Percentiles rank a stretch among this genome's conserved stretches.
phyloP scores from a whole-genome alignment of 2,329 filamentous ascomycete species.

The Penicillium sclerotigenum region DNA sequence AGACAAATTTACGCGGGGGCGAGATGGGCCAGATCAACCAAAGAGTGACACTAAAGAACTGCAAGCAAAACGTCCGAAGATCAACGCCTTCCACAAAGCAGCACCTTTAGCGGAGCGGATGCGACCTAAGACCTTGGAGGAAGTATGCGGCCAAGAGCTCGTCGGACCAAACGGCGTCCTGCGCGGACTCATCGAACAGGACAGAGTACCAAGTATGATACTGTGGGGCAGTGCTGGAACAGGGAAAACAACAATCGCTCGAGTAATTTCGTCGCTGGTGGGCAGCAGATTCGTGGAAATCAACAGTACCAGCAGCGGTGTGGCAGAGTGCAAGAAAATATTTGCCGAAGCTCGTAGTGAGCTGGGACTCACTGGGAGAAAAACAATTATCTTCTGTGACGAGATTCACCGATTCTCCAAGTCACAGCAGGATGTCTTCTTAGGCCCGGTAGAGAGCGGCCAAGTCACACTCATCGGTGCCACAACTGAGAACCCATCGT shows the following conservation, averaged over 20 bases:
- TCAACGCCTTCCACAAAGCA: slow-evolving; percentile 60
- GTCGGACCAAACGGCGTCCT: slow-evolving; percentile 82
- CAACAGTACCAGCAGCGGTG: slow-evolving; percentile 84
- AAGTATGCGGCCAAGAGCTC: slow-evolving; percentile 87
- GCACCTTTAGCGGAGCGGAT: slow-evolving; percentile 92
- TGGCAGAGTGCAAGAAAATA: slow-evolving; percentile 87
- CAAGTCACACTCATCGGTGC: slow-evolving; percentile 89
- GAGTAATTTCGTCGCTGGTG: slow-evolving; percentile 79
- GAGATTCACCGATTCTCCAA: slow-evolving; percentile 93
- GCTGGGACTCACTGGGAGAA: slow-evolving; percentile 73
- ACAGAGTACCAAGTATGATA: slow-evolving; percentile 90
- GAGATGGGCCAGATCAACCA: slow-evolving; percentile 23
- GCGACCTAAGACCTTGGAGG: slow-evolving; percentile 77
- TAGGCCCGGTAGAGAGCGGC: slow-evolving; percentile 87
- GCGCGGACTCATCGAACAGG: slow-evolving; percentile 77
- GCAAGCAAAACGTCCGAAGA: slow-evolving; percentile 64
- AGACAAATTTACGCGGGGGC: slow-evolving; percentile 21
- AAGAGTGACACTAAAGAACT: slow-evolving; percentile 37
- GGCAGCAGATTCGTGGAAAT: slow-evolving; percentile 90
- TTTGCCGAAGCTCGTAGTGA: slow-evolving; percentile 83
- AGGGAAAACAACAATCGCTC: slow-evolving; percentile 68
- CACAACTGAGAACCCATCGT: slow-evolving; percentile 95
- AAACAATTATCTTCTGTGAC: slow-evolving; percentile 96
- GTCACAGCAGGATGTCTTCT: slow-evolving; percentile 88
- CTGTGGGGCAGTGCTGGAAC: slow-evolving; percentile 62